phyloP scores from a whole-genome alignment of 805 yeast genomes.

The Lachancea thermotolerans region DNA sequence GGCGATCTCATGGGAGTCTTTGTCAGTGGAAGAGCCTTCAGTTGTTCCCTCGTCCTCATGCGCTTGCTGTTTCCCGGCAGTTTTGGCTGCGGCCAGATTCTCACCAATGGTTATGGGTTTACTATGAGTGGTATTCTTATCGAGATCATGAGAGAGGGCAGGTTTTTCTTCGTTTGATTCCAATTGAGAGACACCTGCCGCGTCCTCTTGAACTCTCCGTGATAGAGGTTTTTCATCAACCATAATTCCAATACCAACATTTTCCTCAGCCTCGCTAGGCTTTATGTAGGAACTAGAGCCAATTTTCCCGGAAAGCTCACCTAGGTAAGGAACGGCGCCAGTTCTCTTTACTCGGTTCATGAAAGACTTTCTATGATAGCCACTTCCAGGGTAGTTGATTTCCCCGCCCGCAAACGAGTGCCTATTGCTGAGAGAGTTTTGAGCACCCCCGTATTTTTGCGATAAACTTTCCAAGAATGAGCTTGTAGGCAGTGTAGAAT shows the following conservation, averaged over 20 bases:
- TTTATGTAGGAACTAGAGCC: background rate
- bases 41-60: too few species aligned
- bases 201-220: too few species aligned
- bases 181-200: too few species aligned
- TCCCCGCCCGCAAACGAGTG: constrained; percentile 4
- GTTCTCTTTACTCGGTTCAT: constrained; percentile 28
- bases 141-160: too few species aligned
- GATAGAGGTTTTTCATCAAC: background rate
- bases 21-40: background rate
- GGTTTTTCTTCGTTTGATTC: too few species aligned
- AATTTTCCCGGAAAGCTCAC: constrained; percentile 22
- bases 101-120: too few species aligned
- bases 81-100: too few species aligned
- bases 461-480: constrained; percentile 30
- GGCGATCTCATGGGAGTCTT: background rate
- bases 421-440: constrained; percentile 6
- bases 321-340: constrained; percentile 20
- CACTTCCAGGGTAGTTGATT: constrained; percentile 9
- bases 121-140: too few species aligned
- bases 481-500: background rate
- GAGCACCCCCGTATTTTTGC: constrained; percentile 30
- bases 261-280: background rate
- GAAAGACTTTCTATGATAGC: constrained; percentile 21
- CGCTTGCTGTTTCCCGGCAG: too few species aligned
- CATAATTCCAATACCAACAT: constrained; percentile 4